Percentiles rank a stretch among this genome's conserved stretches.
phyloP scores from a whole-genome alignment of 306 rosid species.

The Abrus pulchellus region DNA sequence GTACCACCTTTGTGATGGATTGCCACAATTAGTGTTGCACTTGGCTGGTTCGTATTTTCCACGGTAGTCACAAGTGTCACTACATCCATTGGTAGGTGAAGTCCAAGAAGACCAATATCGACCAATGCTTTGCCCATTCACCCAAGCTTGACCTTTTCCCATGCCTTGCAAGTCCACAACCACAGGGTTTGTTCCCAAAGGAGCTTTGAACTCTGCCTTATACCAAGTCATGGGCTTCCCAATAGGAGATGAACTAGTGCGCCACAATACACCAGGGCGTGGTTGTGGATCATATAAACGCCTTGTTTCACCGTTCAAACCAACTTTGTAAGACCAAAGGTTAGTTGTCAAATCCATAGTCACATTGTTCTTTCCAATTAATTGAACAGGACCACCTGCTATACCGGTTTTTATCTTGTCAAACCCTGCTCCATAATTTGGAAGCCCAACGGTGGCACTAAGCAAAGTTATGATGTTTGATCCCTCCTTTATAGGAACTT shows the following conservation, averaged over 20 bases:
- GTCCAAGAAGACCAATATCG: slow-evolving; percentile 5
- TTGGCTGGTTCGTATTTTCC: not conserved
- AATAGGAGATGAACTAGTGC: not conserved
- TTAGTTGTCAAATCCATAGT: not conserved
- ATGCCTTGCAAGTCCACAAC: slow-evolving; percentile 7
- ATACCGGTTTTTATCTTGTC: slow-evolving; percentile 1
- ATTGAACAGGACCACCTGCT: not conserved
- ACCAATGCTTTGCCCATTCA: slow-evolving; percentile 15
- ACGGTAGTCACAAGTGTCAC: not conserved
- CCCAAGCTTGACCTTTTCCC: slow-evolving; percentile 24
- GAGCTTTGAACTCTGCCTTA: not conserved
- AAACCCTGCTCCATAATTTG: not conserved
- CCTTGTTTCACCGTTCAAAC: not conserved
- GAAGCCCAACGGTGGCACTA: slow-evolving; percentile 7
- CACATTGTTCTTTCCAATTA: not conserved
- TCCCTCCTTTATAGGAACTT: not conserved
- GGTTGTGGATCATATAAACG: not conserved
- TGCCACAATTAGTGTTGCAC: not conserved
- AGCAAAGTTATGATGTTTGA: not conserved
- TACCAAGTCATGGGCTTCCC: not conserved
- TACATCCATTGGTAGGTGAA: not conserved
- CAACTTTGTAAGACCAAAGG: not conserved
- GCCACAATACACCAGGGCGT: not conserved
- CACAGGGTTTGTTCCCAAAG: not conserved
- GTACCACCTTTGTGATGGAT: slow-evolving; percentile 17